Conservation (phyloP, 306 rosid species). For the Parietaria judaica region DNA sequence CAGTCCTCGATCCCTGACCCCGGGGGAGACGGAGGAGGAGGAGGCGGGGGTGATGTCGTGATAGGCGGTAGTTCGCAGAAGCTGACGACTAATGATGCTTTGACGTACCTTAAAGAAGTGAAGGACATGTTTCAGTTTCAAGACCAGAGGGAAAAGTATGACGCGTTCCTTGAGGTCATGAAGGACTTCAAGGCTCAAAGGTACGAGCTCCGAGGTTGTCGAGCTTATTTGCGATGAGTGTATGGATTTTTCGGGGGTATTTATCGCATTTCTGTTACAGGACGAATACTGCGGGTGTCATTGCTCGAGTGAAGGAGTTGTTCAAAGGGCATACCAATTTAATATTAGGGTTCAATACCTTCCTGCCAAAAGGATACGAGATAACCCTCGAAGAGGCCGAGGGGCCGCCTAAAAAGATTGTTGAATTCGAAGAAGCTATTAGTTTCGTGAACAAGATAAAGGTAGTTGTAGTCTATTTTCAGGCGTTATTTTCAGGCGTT, state of each 20-base stretch:
- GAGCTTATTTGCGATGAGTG: conserved; percentile 4
- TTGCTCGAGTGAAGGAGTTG: conserved; percentile 86
- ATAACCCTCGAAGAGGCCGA: conserved; percentile 81
- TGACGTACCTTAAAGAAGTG: conserved; percentile 75
- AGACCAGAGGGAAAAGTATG: conserved; percentile 74
- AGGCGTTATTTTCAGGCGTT: conserved; percentile 11
- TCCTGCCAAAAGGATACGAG: conserved; percentile 94
- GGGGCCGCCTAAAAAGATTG: conserved; percentile 74
- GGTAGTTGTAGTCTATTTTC: conserved; percentile 31
- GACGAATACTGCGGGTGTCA: conserved; percentile 89
- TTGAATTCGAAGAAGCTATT: conserved; percentile 96
- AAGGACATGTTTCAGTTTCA: conserved; percentile 82
- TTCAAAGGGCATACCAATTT: conserved; percentile 88
- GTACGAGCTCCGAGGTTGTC: conserved; percentile 27
- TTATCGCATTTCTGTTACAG: conserved; percentile 29
- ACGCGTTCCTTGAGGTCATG: conserved; percentile 86
- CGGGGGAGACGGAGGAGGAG: conserved; percentile 35
- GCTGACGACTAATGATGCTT: conserved; percentile 70
- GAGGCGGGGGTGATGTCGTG: conserved; percentile 22
- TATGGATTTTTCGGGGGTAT: conserved; percentile 6
- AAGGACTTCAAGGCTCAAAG: conserved; percentile 96
- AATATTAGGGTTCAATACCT: conserved; percentile 93
- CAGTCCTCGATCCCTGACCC: conserved; percentile 47
- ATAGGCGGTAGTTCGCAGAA: conserved; percentile 59
- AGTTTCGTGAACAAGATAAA: conserved; percentile 95